phyloP scores from a whole-genome alignment of 1,284 basidiomycete genomes.

The Malassezia nana region DNA sequence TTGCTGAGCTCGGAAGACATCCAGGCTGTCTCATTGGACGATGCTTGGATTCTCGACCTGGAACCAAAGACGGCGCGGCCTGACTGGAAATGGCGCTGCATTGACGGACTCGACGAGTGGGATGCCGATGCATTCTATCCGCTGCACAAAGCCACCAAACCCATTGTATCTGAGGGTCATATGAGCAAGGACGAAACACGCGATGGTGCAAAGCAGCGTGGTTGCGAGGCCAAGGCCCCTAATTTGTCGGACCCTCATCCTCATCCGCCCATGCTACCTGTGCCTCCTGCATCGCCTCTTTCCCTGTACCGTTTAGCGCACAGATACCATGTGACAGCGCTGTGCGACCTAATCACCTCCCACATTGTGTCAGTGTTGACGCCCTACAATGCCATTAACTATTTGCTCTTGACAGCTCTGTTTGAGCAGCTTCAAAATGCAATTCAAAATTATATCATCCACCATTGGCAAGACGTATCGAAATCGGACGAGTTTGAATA shows the following conservation, averaged over 20 bases:
- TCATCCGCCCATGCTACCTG: conserved; percentile 60
- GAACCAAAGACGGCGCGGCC: background rate
- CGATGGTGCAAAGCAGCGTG: background rate
- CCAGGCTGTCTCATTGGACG: conserved; percentile 29
- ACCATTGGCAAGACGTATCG: conserved; percentile 33
- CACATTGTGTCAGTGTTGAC: conserved; percentile 67
- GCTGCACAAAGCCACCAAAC: background rate
- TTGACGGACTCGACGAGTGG: conserved; percentile 4
- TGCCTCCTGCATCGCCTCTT: conserved; percentile 52
- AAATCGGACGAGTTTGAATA: conserved; percentile 34
- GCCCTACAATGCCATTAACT: conserved; percentile 61
- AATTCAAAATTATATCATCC: conserved; percentile 37
- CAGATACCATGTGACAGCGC: conserved; percentile 61
- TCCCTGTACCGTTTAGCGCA: conserved; percentile 72
- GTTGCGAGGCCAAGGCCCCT: background rate
- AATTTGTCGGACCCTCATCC: conserved; percentile 58
- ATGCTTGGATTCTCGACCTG: conserved; percentile 29
- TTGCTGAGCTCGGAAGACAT: conserved; percentile 40
- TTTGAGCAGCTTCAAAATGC: conserved; percentile 32
- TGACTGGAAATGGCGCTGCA: conserved; percentile 16
- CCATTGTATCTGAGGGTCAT: conserved; percentile 9
- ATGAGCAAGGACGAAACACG: background rate
- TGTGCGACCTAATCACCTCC: conserved; percentile 61
- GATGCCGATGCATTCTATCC: conserved; percentile 1
- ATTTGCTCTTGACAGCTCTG: conserved; percentile 55